Percentiles rank a stretch among this genome's conserved stretches.
Evolutionary conservation across 805 yeast species (phyloP).

Genomic region (Metschnikowia picachoensis): DNA sequence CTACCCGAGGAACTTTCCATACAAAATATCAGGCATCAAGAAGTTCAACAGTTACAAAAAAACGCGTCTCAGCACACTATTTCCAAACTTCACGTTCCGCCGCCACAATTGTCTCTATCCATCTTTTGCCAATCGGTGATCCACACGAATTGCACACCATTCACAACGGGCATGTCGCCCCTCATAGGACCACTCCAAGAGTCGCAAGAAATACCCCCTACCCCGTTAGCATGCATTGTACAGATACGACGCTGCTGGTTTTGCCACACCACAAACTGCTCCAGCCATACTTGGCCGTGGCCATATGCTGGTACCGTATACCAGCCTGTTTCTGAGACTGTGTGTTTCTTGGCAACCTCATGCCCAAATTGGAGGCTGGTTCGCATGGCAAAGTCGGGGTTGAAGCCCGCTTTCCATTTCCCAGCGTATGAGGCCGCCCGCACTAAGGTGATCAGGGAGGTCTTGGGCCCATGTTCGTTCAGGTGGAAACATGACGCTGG

Average conservation of each 20-base stretch:
- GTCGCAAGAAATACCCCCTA: background rate
- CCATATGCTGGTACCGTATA: constrained; percentile 2
- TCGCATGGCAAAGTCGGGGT: background rate
- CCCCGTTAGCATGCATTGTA: background rate
- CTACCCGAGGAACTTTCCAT: too few species aligned
- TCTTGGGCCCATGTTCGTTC: background rate
- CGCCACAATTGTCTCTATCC: constrained; percentile 1
- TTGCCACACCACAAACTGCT: constrained; percentile 1
- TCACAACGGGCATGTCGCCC: constrained; percentile 1
- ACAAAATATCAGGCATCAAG: too few species aligned
- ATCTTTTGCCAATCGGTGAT: background rate
- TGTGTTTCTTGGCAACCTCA: background rate
- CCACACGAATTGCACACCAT: constrained; percentile 1
- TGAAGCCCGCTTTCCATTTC: background rate
- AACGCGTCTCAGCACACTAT: too few species aligned
- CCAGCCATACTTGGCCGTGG: constrained; percentile 5
- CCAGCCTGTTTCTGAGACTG: background rate
- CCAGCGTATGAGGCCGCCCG: background rate
- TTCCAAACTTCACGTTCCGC: background rate
- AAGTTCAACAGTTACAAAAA: too few species aligned
- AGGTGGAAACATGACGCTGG: constrained; percentile 1
- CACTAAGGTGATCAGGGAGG: background rate
- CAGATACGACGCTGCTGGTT: background rate
- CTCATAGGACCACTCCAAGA: constrained; percentile 1
- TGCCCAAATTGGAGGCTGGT: background rate